phyloP scores from a whole-genome alignment of 306 rosid species.

The Prunus fruticosa region DNA sequence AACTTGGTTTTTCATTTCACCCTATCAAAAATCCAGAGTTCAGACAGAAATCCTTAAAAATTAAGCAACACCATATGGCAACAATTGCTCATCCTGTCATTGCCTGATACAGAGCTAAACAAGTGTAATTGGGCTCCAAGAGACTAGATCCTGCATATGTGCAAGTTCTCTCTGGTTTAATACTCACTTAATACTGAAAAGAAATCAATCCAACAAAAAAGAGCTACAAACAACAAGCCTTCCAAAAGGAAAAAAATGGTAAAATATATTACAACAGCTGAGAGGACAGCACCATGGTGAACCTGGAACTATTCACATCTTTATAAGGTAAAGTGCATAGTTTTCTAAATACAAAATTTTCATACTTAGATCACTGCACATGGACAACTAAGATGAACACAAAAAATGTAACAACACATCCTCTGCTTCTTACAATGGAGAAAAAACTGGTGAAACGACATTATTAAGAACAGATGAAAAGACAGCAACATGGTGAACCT shows the following conservation, averaged over 20 bases:
- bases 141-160: too few species aligned
- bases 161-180: too few species aligned
- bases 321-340: neutral
- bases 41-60: neutral
- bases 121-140: too few species aligned
- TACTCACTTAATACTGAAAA: too few species aligned
- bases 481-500: neutral
- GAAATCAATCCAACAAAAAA: neutral
- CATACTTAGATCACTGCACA: conserved; percentile 5
- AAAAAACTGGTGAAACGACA: neutral
- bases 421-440: neutral
- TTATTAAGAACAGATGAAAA: neutral
- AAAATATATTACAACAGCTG: neutral
- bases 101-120: too few species aligned
- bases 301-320: conserved; percentile 3
- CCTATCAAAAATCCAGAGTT: neutral
- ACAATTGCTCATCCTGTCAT: too few species aligned
- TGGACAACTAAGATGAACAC: neutral
- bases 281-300: conserved; percentile 11
- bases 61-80: too few species aligned
- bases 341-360: neutral
- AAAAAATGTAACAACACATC: neutral
- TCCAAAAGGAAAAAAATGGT: neutral
- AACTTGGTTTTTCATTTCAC: neutral
- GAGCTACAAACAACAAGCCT: conserved; percentile 1